Conservation (phyloP, 1,284 basidiomycete species). For the Mixia osmundae region DNA sequence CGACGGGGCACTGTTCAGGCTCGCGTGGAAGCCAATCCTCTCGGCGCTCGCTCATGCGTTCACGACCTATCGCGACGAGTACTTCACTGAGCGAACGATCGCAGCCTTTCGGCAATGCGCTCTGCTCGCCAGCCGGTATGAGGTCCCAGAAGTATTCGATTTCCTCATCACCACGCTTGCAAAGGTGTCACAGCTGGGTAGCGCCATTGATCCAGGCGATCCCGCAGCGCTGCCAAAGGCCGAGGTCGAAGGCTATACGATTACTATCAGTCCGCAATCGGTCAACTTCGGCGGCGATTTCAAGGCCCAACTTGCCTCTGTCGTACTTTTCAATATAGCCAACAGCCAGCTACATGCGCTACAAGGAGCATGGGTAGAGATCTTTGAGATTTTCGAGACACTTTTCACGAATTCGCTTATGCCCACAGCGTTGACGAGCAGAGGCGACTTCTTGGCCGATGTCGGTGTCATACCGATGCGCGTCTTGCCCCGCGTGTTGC, state of each 20-base stretch:
- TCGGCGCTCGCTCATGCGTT: conserved; percentile 43
- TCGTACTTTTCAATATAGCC: conserved; percentile 91
- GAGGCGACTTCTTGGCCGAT: conserved; percentile 77
- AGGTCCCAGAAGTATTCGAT: conserved; percentile 85
- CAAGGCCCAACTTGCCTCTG: conserved; percentile 85
- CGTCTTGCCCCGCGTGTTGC: conserved; percentile 38
- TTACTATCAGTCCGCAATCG: conserved; percentile 78
- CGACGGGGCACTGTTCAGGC: conserved; percentile 78
- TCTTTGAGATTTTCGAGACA: conserved; percentile 96
- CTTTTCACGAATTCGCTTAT: conserved; percentile 81
- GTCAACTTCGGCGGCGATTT: conserved; percentile 88
- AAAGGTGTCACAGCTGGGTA: conserved; percentile 24
- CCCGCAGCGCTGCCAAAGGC: conserved; percentile 59
- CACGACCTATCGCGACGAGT: conserved; percentile 86
- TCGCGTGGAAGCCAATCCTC: conserved; percentile 74
- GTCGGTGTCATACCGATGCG: conserved; percentile 70
- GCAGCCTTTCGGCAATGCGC: conserved; percentile 91
- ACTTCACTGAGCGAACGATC: conserved; percentile 81
- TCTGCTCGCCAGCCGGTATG: conserved; percentile 67
- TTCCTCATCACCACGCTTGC: conserved; percentile 81
- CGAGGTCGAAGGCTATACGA: conserved; percentile 69
- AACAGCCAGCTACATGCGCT: conserved; percentile 91
- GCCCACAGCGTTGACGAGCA: conserved; percentile 66
- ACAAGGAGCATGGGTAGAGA: conserved; percentile 76
- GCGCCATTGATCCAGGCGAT: conserved; percentile 16